Base-by-base conservation (phyloP, 352 stramenopile genomes). In the Poterioochromonas sp. region DNA sequence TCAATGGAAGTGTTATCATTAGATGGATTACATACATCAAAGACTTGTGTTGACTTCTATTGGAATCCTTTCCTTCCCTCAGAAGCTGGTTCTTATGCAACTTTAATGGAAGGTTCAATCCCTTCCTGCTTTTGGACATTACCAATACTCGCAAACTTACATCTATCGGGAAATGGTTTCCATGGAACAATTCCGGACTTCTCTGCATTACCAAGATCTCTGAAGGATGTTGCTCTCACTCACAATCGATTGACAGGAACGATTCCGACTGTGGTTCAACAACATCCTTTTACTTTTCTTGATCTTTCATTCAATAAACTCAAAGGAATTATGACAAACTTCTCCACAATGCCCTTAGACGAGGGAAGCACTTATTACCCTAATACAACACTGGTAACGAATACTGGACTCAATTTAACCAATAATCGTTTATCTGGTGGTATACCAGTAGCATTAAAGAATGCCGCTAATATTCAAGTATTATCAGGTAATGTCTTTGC, bases 221-320 rank as follows among this genome's bases (percentile, higher is more conserved):
- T 74, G 40, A 54, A 37, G 8, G n/a, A 53, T 51, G 15, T 74
- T 12, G 20, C 1, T 18, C 40, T 74, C 20, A 37, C 65, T 35
- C 65, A 74, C 40, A 74, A 74, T 54, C 39, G 12, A 32, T 40
- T 74, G 18, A 54, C 1, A n/a, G 65, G 65, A 3, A 74, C 37
- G 3, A 39, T 74, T 35, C 65, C 65, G 18, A 12, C 65, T 39
- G 1, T 26, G 2, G 5, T 74, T 8, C 39, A 53, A 53, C 20
- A 53, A 37, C 8, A 54, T 40, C 18, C n/a, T 39, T 74, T 74
- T 39, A 35, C 0, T 54, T 20, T 26, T 39, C 20, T 74, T 35
- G 65, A 74, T 37, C 40, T 74, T 34, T 74, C 65, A 26, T 54
- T 44, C 41, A 74, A 74, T 37, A 53, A 54, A n/a, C 15, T 74